phyloP scores from a whole-genome alignment of 129 eudicot species.

The Chrysanthemum seticuspe region DNA sequence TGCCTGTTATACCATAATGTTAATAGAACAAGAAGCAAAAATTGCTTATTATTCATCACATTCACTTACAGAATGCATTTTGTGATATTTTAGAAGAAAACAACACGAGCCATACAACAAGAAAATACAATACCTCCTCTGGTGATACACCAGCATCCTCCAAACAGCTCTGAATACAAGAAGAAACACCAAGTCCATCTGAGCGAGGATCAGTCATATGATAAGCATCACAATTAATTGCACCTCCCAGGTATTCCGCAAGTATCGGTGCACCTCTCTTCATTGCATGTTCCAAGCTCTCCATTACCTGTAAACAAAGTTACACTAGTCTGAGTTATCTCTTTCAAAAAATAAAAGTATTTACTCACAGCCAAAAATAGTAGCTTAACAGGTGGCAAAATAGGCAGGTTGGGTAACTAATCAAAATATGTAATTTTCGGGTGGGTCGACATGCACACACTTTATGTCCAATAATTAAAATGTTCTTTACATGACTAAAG shows the following conservation, averaged over 20 bases:
- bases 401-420: not conserved
- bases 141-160: constrained; percentile 93
- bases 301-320: constrained; percentile 71
- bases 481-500: not conserved
- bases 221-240: constrained; percentile 95
- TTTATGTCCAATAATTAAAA: not conserved
- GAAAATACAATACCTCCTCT: constrained; percentile 65
- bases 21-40: too few relatives aligned
- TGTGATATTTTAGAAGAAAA: not conserved
- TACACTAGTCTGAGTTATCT: not conserved
- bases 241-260: constrained; percentile 98
- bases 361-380: too few relatives aligned
- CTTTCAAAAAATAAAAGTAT: not conserved
- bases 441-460: too few relatives aligned
- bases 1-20: too few relatives aligned
- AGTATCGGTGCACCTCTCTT: constrained; percentile 91
- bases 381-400: not conserved
- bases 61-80: constrained; percentile 1
- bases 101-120: not conserved
- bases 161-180: constrained; percentile 77
- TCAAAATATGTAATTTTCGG: not conserved
- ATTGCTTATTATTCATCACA: not conserved
- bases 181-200: constrained; percentile 98
- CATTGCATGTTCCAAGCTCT: constrained; percentile 99
- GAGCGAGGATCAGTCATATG: constrained; percentile 98